Conservation (phyloP, 139 green algal genomes). For the Mesostigma viride region DNA sequence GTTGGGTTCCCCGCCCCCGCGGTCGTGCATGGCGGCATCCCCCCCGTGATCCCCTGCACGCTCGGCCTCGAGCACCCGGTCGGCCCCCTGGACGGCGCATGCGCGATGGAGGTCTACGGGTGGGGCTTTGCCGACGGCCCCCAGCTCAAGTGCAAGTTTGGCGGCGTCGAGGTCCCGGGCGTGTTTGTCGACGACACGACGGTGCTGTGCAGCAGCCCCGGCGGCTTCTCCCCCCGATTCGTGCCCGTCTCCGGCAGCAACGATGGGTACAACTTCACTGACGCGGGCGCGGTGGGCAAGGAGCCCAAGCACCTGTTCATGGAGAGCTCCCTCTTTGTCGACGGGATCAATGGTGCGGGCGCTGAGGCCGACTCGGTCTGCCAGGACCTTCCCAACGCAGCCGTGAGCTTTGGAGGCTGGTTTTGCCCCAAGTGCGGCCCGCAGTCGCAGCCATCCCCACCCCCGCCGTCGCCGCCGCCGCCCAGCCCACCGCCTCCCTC, state of each 20-base stretch:
- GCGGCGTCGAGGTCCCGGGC: conserved; percentile 2
- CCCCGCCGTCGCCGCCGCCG: conserved; percentile 7
- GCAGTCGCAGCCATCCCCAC: background rate
- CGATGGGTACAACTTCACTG: conserved; percentile 27
- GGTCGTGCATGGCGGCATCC: no score
- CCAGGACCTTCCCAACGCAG: conserved; percentile 21
- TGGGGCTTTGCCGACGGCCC: conserved; percentile 17
- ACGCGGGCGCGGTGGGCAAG: conserved; percentile 12
- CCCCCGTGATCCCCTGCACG: conserved; percentile 24
- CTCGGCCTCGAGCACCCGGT: conserved; percentile 27
- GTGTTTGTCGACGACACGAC: background rate
- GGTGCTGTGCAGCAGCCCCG: conserved; percentile 17
- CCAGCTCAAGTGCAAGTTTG: conserved; percentile 17
- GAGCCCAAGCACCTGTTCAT: conserved; percentile 26
- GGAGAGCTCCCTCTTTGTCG: conserved; percentile 23
- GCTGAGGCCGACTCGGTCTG: conserved; percentile 25
- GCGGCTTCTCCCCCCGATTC: conserved; percentile 20
- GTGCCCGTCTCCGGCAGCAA: conserved; percentile 19
- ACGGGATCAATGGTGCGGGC: conserved; percentile 11
- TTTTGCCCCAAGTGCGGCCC: conserved; percentile 30
- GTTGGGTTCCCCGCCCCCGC: no score
- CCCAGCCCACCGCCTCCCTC: background rate
- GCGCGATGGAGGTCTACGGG: conserved; percentile 28
- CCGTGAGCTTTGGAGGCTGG: conserved; percentile 26
- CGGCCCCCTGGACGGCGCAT: conserved; percentile 21